Percentiles rank a stretch among this genome's conserved stretches.
Conservation (phyloP, 2,329 filamentous ascomycete genomes). For the Teratosphaeria destructans region DNA sequence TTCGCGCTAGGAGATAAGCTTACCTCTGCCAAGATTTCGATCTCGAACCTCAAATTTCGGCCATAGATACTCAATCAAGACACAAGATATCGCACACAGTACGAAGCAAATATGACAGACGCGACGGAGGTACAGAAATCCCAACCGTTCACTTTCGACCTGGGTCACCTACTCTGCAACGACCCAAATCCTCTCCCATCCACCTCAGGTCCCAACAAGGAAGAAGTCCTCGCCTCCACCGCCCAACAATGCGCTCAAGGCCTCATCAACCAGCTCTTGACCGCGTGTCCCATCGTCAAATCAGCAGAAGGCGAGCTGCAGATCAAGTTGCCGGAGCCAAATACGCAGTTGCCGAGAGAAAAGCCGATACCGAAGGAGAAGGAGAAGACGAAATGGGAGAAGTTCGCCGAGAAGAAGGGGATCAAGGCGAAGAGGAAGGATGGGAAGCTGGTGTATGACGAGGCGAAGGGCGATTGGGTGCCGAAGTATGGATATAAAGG, state of each 20-base stretch:
- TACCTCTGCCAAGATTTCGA: conserved; percentile 1
- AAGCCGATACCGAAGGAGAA: conserved; percentile 79
- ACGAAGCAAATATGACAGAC: neutral
- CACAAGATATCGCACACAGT: neutral
- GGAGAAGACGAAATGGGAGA: conserved; percentile 85
- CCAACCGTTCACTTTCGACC: conserved; percentile 85
- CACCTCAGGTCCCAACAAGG: conserved; percentile 37
- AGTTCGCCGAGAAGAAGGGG: conserved; percentile 93
- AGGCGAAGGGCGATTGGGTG: conserved; percentile 76
- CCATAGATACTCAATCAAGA: too few species aligned
- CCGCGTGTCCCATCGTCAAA: conserved; percentile 69
- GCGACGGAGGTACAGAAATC: conserved; percentile 44
- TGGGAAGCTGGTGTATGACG: conserved; percentile 73
- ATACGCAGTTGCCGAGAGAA: conserved; percentile 71
- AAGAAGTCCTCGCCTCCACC: conserved; percentile 58
- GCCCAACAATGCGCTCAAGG: conserved; percentile 86
- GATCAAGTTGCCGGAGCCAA: conserved; percentile 60
- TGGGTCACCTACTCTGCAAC: conserved; percentile 73
- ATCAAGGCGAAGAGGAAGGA: conserved; percentile 83
- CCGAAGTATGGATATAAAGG: conserved; percentile 93
- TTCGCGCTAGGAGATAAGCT: neutral
- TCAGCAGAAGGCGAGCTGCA: conserved; percentile 54
- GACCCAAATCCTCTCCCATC: conserved; percentile 74
- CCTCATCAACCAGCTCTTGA: conserved; percentile 88
- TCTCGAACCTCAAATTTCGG: neutral